A percentile compares a stretch with the other conserved stretches of the same genome.
phyloP scores from a whole-genome alignment of 257 asterid species.

The Solanum etuberosum region DNA sequence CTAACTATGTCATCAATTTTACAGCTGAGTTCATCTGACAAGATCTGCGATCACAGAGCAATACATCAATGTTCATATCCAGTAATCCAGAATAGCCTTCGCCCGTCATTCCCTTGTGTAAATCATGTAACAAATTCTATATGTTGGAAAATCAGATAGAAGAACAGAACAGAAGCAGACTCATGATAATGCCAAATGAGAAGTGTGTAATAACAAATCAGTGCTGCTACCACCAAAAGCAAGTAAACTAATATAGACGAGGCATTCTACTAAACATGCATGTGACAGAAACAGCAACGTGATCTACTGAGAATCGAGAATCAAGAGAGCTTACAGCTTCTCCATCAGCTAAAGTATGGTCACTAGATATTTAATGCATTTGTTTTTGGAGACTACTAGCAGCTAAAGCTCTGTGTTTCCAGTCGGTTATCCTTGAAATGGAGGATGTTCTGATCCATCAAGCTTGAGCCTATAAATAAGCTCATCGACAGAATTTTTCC shows the following conservation, averaged over 20 bases:
- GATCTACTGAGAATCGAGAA: neutral
- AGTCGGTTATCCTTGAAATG: neutral
- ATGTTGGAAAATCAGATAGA: neutral
- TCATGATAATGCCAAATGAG: neutral
- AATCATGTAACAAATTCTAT: neutral
- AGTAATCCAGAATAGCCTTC: neutral
- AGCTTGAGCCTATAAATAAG: neutral
- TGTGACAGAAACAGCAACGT: neutral
- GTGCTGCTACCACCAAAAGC: neutral
- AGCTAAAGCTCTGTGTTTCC: neutral
- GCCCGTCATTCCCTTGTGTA: neutral
- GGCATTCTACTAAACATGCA: neutral
- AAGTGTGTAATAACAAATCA: neutral
- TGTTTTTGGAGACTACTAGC: neutral
- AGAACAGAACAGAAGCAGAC: neutral
- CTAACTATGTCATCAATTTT: slow-evolving; percentile 66
- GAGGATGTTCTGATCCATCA: neutral
- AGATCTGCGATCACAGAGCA: slow-evolving; percentile 38
- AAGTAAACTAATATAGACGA: neutral
- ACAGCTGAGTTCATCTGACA: slow-evolving; percentile 86
- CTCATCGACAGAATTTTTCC: neutral
- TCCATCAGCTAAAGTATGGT: neutral
- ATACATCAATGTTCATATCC: neutral
- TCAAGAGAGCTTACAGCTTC: neutral
- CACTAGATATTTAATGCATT: neutral